Evolutionary conservation across 1,284 basidiomycete species (phyloP), one percentile per base, ranked within the genome.

Genomic region (Golubevia sp.): DNA sequence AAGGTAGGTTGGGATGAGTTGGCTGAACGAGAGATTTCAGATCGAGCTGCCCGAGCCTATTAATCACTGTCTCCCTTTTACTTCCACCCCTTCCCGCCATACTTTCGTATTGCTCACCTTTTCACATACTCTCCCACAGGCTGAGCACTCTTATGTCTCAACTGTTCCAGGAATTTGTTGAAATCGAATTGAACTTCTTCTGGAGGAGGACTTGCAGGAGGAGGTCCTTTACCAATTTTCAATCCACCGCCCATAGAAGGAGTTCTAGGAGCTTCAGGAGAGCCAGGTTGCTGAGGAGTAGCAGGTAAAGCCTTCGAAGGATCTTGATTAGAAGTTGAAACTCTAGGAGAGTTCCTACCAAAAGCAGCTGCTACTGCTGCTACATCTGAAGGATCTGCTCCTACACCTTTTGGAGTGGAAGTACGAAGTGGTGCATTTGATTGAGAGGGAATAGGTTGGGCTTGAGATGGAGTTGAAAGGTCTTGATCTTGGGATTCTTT

Each of bases 111-210:
- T 15, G 21, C 60, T 15, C 27, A 62, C 59, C 63, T 76, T 52
- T 71, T 64, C 2, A 79, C 80, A 60, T 83, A 83, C 50, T 83
- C 80, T 59, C 75, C 77, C 18, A 83, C 79, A 2, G 79, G 77
- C 26, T 69, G 61, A 0, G 80, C 80, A 56, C 74, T 77, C 15
- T 70, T 59, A 56, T 80, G 77, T 62, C 76, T 76, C 80, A 83
- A 82, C 67, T 83, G 80, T 62, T 82, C 80, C 27, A 83, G 66
- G 63, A 83, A 83, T 23, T 76, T 72, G 27, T 83, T 83, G 59
- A 83, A 83, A 53, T 82, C 79, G 56, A 83, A 83, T 0, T 76
- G 80, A 25, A 69, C 62, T 60, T 81, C 79, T 8, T 59, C 58
- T 20, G 56, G 34, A 26, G 56, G 34, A 24, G 21, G 30, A 15